Conservation (phyloP, 805 yeast genomes). For the Ogataea pini region DNA sequence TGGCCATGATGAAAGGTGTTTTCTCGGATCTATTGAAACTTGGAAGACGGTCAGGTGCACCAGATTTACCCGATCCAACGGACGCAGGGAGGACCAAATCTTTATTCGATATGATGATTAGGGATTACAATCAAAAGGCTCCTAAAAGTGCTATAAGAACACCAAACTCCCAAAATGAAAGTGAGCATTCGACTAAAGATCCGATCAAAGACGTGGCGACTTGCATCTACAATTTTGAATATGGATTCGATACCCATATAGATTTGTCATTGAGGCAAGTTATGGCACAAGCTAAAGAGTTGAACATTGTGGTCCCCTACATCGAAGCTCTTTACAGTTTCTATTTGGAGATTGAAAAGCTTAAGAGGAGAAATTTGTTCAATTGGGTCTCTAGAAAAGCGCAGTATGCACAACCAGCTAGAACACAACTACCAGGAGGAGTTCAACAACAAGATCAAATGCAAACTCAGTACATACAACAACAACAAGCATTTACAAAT, state of each 20-base stretch:
- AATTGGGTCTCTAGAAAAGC: conserved; percentile 24
- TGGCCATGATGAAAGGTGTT: conserved; percentile 20
- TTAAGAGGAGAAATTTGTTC: conserved; percentile 16
- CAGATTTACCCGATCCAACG: conserved; percentile 29
- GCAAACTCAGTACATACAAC: conserved; percentile 11
- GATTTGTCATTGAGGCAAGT: conserved; percentile 25
- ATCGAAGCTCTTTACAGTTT: conserved; percentile 27
- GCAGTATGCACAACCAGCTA: neutral
- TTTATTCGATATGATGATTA: conserved; percentile 21
- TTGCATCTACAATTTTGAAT: conserved; percentile 25
- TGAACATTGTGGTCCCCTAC: conserved; percentile 22
- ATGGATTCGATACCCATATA: conserved; percentile 20
- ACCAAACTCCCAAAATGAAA: conserved; percentile 6
- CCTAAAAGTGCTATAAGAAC: conserved; percentile 19
- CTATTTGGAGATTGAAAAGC: conserved; percentile 20
- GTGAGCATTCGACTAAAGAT: conserved; percentile 10
- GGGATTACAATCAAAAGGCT: conserved; percentile 27
- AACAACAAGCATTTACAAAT: conserved; percentile 5
- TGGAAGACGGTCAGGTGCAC: conserved; percentile 27
- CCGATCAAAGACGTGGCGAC: conserved; percentile 16
- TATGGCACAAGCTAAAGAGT: conserved; percentile 15
- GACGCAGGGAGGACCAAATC: conserved; percentile 17
- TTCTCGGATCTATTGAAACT: conserved; percentile 26
- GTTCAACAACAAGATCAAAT: conserved; percentile 4
- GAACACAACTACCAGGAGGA: neutral